phyloP scores from a whole-genome alignment of 441 rosid genomes.

The Manihot esculenta region DNA sequence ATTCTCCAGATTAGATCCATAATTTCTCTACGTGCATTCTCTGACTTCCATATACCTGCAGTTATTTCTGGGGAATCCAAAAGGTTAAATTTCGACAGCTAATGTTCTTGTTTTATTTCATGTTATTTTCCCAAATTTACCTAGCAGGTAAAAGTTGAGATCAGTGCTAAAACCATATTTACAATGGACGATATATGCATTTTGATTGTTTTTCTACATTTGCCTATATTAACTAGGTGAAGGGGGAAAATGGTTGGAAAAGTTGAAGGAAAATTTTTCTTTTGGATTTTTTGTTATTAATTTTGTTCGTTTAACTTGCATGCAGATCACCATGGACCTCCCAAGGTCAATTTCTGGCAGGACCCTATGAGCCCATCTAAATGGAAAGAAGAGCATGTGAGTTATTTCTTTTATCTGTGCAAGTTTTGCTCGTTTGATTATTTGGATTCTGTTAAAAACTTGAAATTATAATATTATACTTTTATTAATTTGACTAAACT shows the following conservation, averaged over 20 bases:
- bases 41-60: no score
- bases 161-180: no score
- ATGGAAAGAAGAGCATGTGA: constrained; percentile 91
- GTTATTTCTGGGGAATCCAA: no score
- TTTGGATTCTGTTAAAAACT: background rate
- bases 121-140: background rate
- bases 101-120: background rate
- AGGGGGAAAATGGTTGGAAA: no score
- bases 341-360: constrained; percentile 72
- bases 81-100: background rate
- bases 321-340: constrained; percentile 81
- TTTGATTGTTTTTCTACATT: no score
- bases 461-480: background rate
- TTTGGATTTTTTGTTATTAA: background rate
- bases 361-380: constrained; percentile 75
- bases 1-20: background rate
- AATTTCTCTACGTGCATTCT: background rate
- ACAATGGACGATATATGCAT: no score
- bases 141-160: no score
- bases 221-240: no score
- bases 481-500: background rate
- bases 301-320: constrained; percentile 2
- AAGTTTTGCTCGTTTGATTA: background rate
- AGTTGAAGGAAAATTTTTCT: no score
- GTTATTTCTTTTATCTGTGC: constrained; percentile 20